phyloP scores from a whole-genome alignment of 2,329 filamentous ascomycete genomes.

The Neocucurbitaria cava region DNA sequence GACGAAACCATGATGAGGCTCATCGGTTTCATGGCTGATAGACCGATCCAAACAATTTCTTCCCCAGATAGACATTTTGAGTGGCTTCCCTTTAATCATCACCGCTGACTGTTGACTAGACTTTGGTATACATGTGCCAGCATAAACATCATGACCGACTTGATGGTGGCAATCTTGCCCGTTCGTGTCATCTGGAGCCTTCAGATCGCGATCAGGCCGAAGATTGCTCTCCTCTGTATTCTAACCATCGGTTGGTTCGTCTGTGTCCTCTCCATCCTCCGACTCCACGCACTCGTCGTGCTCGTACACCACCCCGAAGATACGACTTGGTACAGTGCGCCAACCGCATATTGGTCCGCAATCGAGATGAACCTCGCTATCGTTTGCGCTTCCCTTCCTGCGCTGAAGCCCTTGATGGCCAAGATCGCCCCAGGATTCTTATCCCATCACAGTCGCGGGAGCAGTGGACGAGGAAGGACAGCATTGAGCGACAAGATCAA shows the following conservation, averaged over 20 bases:
- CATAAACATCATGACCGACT: conserved; percentile 33
- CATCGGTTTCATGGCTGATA: no score
- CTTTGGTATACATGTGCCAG: conserved; percentile 30
- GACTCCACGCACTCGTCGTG: conserved; percentile 27
- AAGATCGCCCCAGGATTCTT: conserved; percentile 30
- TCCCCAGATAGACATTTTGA: no score
- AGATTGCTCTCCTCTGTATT: conserved; percentile 27
- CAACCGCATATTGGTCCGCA: conserved; percentile 36
- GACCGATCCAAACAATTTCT: no score
- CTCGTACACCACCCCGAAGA: conserved; percentile 26
- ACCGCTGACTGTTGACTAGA: conserved; percentile 5
- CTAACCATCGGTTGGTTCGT: conserved; percentile 43
- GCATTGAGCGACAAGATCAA: conserved; percentile 7
- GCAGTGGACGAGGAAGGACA: conserved; percentile 9
- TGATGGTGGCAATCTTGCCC: conserved; percentile 34
- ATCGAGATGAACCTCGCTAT: conserved; percentile 43
- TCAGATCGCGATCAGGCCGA: conserved; percentile 30
- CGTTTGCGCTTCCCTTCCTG: conserved; percentile 40
- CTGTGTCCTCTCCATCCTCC: conserved; percentile 40
- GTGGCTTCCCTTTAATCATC: no score
- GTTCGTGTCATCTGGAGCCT: conserved; percentile 32
- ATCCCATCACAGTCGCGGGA: conserved; percentile 9
- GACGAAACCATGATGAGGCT: background rate
- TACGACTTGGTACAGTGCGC: conserved; percentile 28
- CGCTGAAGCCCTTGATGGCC: conserved; percentile 37